Base-by-base conservation (phyloP, 2,329 filamentous ascomycete species). In the Ceratocystis eucalypticola region DNA sequence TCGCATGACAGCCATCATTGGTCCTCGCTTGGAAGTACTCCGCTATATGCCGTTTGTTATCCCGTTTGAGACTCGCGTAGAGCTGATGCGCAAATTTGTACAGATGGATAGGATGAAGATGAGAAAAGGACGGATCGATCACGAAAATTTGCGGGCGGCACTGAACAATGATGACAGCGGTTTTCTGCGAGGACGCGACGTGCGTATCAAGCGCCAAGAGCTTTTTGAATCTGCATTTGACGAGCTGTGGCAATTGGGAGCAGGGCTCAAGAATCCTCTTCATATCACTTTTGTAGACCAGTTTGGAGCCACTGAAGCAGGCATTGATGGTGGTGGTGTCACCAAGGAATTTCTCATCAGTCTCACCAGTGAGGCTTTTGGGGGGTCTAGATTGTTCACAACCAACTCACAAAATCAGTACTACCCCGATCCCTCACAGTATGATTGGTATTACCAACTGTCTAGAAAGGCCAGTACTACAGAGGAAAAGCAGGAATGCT, bases 21-120 rank as follows among this genome's bases (percentile, higher is more conserved):
- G 88, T 0, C 93, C 94, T 0, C 87, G 93, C 70, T 79, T 96
- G 8, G 92, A 96, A 72, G 89, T 99, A 4, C 76, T 99, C 63
- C 88, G 94, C 70, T 95, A 97, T 72, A 95, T 99, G 86, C 94
- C 94, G 0, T 99, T 97, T 74, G 89, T 93, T 70, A 94, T 99
- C 57, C 94, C 93, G 0, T 99, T 99, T 71, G 85, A 89, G 46
- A 94, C 89, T 0, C 82, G 94, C 61, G 94, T 99, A 3, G 85
- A 91, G 73, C 93, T 97, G 28, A 97, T 99, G 75, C 85, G 92
- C 37, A 86, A 96, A 72, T 97, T 97, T 71, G 59, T 65, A 25
- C 77, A 84, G 37, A 79, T 92, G 3, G 94, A 99, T 75, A 91
- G 94, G 74, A 75, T 80, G 63, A 86, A 86, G 69, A 80, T 91